Evolutionary conservation across 1,284 basidiomycete species (phyloP).

Genomic region (Ustilago cynodontis): DNA sequence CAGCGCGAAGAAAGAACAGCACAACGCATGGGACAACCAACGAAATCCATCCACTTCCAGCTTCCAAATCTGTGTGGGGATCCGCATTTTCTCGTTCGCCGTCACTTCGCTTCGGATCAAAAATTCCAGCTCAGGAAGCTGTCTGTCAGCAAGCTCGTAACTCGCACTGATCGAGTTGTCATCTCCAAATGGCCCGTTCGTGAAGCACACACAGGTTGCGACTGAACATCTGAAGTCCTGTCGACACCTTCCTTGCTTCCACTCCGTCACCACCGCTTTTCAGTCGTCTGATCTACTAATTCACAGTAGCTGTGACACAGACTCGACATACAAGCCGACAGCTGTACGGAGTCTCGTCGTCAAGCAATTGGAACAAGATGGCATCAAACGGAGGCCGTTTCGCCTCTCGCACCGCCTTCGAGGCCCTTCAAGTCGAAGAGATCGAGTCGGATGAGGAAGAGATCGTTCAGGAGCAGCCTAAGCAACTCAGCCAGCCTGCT

Average conservation of each 20-base stretch:
- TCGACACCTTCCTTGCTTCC: not conserved
- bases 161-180: constrained; percentile 2
- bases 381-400: constrained; percentile 49
- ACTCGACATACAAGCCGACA: not conserved
- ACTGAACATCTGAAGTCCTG: too few relatives aligned
- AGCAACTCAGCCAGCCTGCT: constrained; percentile 15
- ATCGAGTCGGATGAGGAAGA: constrained; percentile 52
- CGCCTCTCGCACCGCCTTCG: constrained; percentile 54
- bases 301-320: not conserved
- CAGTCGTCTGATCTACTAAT: not conserved
- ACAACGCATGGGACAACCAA: not conserved
- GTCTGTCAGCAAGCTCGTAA: not conserved
- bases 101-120: not conserved
- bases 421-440: constrained; percentile 53
- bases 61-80: too few relatives aligned
- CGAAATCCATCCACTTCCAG: constrained; percentile 1
- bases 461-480: constrained; percentile 18
- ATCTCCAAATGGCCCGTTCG: constrained; percentile 10
- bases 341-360: not conserved
- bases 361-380: constrained; percentile 14
- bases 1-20: too few relatives aligned
- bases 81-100: too few relatives aligned
- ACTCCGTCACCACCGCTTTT: not conserved
- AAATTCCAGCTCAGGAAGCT: constrained; percentile 11
- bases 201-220: not conserved